These are phyloP conservation scores for Psilocybe azurescens DNA, from an alignment of 768 basidiomycete genomes.

Conservation along the genomic window DNA sequence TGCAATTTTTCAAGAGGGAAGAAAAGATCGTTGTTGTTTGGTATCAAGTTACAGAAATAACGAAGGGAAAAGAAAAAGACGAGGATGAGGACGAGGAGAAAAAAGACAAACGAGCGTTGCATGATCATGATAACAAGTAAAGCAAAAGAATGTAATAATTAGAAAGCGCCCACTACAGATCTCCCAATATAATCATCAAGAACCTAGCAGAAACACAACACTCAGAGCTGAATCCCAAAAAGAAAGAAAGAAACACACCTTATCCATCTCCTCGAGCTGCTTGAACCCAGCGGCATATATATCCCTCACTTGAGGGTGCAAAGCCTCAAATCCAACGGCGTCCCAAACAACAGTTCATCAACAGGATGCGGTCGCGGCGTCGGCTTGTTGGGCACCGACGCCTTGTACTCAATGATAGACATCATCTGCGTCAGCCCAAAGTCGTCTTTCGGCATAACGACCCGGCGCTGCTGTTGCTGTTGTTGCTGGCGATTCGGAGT, in stretches of 20 bases:
- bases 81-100: too few relatives aligned
- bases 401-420: slow-evolving; percentile 78
- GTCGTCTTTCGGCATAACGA: slow-evolving; percentile 73
- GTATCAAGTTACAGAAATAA: neutral
- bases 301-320: slow-evolving; percentile 76
- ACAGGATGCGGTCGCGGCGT: slow-evolving; percentile 58
- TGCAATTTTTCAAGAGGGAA: neutral
- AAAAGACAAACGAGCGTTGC: neutral
- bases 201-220: slow-evolving; percentile 23
- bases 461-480: slow-evolving; percentile 42
- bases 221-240: too few relatives aligned
- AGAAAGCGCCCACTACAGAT: slow-evolving; percentile 36
- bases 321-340: slow-evolving; percentile 57
- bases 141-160: slow-evolving; percentile 1
- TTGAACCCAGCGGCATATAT: slow-evolving; percentile 75
- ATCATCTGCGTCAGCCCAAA: slow-evolving; percentile 89
- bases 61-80: neutral
- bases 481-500: slow-evolving; percentile 34
- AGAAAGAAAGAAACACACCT: slow-evolving; percentile 46
- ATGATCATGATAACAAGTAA: neutral
- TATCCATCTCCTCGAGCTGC: slow-evolving; percentile 81
- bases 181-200: slow-evolving; percentile 36
- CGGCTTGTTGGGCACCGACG: slow-evolving; percentile 36
- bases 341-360: slow-evolving; percentile 77
- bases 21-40: neutral